Base-by-base conservation (phyloP, 352 stramenopile species). In the Phytophthora pseudosyringae region DNA sequence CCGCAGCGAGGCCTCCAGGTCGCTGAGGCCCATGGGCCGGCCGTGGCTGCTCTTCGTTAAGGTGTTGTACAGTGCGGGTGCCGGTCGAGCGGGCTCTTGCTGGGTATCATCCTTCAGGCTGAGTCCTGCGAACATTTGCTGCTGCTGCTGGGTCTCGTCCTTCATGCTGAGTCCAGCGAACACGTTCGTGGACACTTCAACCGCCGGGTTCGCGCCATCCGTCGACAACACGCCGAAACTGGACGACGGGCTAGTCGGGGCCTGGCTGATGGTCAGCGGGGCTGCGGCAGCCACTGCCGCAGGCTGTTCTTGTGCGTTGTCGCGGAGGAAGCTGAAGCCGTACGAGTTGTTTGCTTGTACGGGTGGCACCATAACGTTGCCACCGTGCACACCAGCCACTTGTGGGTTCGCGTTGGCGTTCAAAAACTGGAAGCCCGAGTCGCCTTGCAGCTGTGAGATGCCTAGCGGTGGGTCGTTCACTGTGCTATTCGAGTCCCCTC, bases 121-220 rank as follows among this genome's bases (percentile, higher is more conserved):
- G 26, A 91, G 67, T 3, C 82, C 82, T 32, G 78, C 74, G 53
- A 91, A 91, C n/a, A 89, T 61, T 21, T 31, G 53, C 43, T 61
- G 53, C 21, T 21, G 45, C 31, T 65, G 51, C 26, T 31, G 41
- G 9, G 31, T 64, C 15, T 63, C 52, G 10, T 73, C 57, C 25
- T 80, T 78, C 3, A 91, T 21, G 44, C 53, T 86, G 38, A 91
- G 67, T 9, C 82, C 82, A 13, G 78, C 74, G 55, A 91, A 91
- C 18, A 91, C 82, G 1, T 80, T 73, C 7, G 64, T 74, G 4
- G 69, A 28, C 25, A 60, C 52, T 11, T 75, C 59, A 26, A 53
- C 55, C 18, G 48, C 26, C 5, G 59, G 46, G 11, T 47, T 58
- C 1, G 57, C 46, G 1, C 43, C 48, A 58, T 61, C 63, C n/a